phyloP scores from a whole-genome alignment of 352 stramenopile genomes.

The Elongisporangium anandrum region DNA sequence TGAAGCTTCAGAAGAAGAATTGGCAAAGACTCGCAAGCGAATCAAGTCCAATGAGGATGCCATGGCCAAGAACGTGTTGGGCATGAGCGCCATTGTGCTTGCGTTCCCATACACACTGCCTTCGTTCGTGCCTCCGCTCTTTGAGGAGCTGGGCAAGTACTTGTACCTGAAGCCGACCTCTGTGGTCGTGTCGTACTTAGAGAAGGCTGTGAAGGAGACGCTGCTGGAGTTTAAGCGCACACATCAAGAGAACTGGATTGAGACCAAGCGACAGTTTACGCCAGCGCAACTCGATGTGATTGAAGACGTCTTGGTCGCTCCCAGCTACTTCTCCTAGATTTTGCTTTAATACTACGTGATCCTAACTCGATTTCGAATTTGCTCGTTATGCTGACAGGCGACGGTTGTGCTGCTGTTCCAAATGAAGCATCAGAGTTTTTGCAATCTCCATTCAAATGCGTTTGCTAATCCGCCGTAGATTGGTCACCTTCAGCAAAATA shows the following conservation, averaged over 20 bases:
- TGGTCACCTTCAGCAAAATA: too few relatives aligned
- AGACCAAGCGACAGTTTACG: slow-evolving; percentile 64
- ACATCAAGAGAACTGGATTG: slow-evolving; percentile 80
- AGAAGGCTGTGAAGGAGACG: slow-evolving; percentile 74
- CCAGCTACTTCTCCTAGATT: slow-evolving; percentile 62
- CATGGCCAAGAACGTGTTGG: slow-evolving; percentile 65
- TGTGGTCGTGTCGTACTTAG: slow-evolving; percentile 54
- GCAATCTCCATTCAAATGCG: too few relatives aligned
- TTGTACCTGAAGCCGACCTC: slow-evolving; percentile 64
- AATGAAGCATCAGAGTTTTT: too few relatives aligned
- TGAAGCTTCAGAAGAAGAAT: slow-evolving; percentile 18
- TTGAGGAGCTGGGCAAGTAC: slow-evolving; percentile 69
- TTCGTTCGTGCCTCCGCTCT: slow-evolving; percentile 54
- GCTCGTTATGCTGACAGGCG: too few relatives aligned
- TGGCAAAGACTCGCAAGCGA: slow-evolving; percentile 26
- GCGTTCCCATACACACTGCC: slow-evolving; percentile 78
- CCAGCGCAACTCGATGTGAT: slow-evolving; percentile 61
- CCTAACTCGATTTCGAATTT: too few relatives aligned
- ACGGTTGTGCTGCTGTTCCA: too few relatives aligned
- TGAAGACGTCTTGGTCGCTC: slow-evolving; percentile 73
- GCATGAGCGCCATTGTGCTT: slow-evolving; percentile 63
- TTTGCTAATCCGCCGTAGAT: too few relatives aligned
- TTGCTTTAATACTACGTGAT: not conserved
- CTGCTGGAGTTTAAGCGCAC: slow-evolving; percentile 81
- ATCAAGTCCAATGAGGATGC: slow-evolving; percentile 39